phyloP scores from a whole-genome alignment of 805 yeast species.

The Monosporozyma aerobia region DNA sequence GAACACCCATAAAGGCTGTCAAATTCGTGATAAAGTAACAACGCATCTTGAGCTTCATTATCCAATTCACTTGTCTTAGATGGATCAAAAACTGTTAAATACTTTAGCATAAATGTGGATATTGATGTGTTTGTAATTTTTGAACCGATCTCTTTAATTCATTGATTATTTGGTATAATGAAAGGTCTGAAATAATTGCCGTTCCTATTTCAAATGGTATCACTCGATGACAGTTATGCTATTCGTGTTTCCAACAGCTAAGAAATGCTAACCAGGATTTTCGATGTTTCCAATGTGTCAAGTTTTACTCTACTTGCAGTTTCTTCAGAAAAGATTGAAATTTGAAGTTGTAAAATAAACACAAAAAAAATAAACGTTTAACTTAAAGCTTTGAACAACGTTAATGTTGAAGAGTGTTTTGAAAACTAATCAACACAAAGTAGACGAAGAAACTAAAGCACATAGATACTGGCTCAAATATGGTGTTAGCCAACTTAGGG shows the following conservation, averaged over 20 bases:
- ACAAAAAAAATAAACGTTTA: background rate
- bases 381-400: background rate
- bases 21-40: conserved; percentile 30
- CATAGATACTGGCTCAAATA: conserved; percentile 15
- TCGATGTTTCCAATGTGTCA: background rate
- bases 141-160: background rate
- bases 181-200: background rate
- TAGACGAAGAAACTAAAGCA: background rate
- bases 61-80: conserved; percentile 24
- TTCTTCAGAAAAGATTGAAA: background rate
- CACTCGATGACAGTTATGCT: background rate
- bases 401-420: background rate
- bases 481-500: conserved; percentile 78
- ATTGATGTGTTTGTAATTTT: background rate
- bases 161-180: background rate
- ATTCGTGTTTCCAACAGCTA: too few relatives aligned
- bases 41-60: conserved; percentile 26
- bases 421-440: background rate
- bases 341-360: background rate
- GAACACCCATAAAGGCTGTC: conserved; percentile 11
- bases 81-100: conserved; percentile 35
- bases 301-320: background rate
- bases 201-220: background rate
- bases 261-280: background rate
- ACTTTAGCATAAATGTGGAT: conserved; percentile 14